Conservation (phyloP, 2,329 filamentous ascomycete species). For the Didymella sp. region DNA sequence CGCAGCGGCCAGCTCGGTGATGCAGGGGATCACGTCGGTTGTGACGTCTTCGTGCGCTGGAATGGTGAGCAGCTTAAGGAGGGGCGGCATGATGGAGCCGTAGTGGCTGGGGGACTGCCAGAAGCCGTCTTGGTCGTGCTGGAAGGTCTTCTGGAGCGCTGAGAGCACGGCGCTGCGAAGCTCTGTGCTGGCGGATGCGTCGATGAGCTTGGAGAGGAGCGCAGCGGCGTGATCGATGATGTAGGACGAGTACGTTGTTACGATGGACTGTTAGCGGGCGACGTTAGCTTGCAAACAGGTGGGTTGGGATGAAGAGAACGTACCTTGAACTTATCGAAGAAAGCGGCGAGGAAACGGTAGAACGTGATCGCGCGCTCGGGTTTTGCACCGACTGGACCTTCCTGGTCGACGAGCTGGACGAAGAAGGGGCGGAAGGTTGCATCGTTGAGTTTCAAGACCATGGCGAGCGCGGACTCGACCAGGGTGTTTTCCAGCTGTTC, state of each 20-base stretch:
- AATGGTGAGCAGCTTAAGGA: slow-evolving; percentile 68
- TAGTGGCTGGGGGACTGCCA: slow-evolving; percentile 95
- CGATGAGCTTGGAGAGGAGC: slow-evolving; percentile 59
- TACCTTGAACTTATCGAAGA: slow-evolving; percentile 83
- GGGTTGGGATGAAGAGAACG: slow-evolving; percentile 14
- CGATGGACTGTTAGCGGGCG: slow-evolving; percentile 75
- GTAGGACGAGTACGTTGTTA: slow-evolving; percentile 89
- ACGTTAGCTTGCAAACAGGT: not conserved
- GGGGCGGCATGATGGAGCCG: slow-evolving; percentile 69
- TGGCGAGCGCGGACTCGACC: slow-evolving; percentile 78
- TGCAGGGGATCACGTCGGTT: slow-evolving; percentile 71
- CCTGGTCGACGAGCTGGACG: slow-evolving; percentile 83
- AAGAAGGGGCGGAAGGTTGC: slow-evolving; percentile 92
- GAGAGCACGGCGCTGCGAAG: slow-evolving; percentile 75
- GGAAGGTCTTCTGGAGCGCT: slow-evolving; percentile 77
- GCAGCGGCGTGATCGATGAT: slow-evolving; percentile 76
- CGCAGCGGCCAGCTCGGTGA: slow-evolving; percentile 80
- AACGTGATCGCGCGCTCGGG: slow-evolving; percentile 71
- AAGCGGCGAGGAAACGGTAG: slow-evolving; percentile 78
- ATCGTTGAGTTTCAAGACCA: slow-evolving; percentile 97
- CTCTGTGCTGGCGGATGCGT: slow-evolving; percentile 56
- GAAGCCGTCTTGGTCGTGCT: slow-evolving; percentile 92
- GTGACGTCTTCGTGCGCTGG: slow-evolving; percentile 35
- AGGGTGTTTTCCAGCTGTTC: slow-evolving; percentile 68
- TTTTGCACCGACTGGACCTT: slow-evolving; percentile 26